phyloP scores from a whole-genome alignment of 768 basidiomycete species.

The Phanerochaete sordida region DNA sequence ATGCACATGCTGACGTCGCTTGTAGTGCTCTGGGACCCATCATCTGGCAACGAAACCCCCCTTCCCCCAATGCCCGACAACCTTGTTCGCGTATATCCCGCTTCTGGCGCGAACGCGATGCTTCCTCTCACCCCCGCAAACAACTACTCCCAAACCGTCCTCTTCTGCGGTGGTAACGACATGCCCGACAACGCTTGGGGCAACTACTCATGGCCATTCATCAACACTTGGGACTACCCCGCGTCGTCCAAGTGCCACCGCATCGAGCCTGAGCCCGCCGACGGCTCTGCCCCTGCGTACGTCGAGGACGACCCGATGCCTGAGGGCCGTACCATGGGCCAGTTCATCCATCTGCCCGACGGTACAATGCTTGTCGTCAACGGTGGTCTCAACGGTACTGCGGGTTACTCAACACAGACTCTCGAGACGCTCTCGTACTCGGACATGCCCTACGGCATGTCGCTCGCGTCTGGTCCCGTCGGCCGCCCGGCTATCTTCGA shows the following conservation, averaged over 20 bases:
- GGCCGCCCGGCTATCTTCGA: constrained; percentile 82
- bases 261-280: constrained; percentile 80
- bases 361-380: constrained; percentile 79
- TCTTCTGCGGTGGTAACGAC: constrained; percentile 90
- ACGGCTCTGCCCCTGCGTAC: constrained; percentile 59
- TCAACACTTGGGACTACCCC: constrained; percentile 71
- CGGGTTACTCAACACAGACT: constrained; percentile 68
- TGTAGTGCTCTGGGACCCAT: constrained; percentile 49
- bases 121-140: constrained; percentile 88
- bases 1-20: constrained; percentile 3
- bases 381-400: constrained; percentile 82
- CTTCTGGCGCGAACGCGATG: constrained; percentile 85
- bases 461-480: constrained; percentile 77
- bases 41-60: constrained; percentile 51
- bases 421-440: constrained; percentile 27
- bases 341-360: constrained; percentile 81
- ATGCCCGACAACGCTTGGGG: constrained; percentile 74
- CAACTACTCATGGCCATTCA: constrained; percentile 68
- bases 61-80: constrained; percentile 71
- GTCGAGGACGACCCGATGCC: constrained; percentile 73
- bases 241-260: constrained; percentile 74
- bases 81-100: constrained; percentile 84
- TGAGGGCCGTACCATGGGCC: constrained; percentile 84
- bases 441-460: constrained; percentile 68
- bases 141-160: constrained; percentile 77